Evolutionary conservation across 805 yeast species (phyloP).

Genomic region (Gaillardinia entomophila): DNA sequence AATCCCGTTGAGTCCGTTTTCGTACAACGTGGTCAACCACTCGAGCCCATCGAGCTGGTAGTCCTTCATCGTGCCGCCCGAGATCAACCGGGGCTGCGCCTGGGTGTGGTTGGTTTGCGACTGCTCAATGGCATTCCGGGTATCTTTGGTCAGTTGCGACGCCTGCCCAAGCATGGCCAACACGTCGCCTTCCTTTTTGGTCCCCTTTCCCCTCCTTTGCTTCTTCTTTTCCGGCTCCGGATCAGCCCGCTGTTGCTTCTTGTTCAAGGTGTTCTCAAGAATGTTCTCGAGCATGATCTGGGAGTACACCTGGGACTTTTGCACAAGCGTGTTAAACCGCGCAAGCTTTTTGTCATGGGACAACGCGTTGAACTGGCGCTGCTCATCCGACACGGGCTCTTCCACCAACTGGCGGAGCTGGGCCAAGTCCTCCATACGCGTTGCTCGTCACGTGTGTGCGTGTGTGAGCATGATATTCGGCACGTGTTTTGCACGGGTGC

Average conservation of each 20-base stretch:
- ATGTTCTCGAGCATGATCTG: slow-evolving; percentile 80
- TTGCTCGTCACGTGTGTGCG: background rate
- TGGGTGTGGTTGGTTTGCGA: slow-evolving; percentile 19
- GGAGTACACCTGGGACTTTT: slow-evolving; percentile 82
- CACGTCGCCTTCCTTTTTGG: slow-evolving; percentile 8
- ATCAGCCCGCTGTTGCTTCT: slow-evolving; percentile 11
- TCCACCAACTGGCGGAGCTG: too few relatives aligned
- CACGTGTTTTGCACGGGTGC: too few relatives aligned
- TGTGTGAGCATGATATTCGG: too few relatives aligned
- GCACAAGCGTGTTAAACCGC: slow-evolving; percentile 69
- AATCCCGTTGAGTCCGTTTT: slow-evolving; percentile 92
- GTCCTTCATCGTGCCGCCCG: slow-evolving; percentile 59
- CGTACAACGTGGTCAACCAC: slow-evolving; percentile 84
- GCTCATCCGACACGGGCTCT: slow-evolving; percentile 29
- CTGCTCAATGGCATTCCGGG: slow-evolving; percentile 18
- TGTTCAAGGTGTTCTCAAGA: slow-evolving; percentile 39
- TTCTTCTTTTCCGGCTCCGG: slow-evolving; percentile 8
- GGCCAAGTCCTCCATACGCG: too few relatives aligned
- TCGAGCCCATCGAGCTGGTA: slow-evolving; percentile 88
- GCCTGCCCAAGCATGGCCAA: slow-evolving; percentile 14
- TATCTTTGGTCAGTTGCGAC: slow-evolving; percentile 11
- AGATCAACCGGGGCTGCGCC: slow-evolving; percentile 25
- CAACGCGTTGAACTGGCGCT: slow-evolving; percentile 36
- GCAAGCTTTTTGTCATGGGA: slow-evolving; percentile 55
- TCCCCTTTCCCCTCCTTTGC: slow-evolving; percentile 10